Conservation (phyloP, 495 filamentous ascomycete species). For the Xylaria telfairii region DNA sequence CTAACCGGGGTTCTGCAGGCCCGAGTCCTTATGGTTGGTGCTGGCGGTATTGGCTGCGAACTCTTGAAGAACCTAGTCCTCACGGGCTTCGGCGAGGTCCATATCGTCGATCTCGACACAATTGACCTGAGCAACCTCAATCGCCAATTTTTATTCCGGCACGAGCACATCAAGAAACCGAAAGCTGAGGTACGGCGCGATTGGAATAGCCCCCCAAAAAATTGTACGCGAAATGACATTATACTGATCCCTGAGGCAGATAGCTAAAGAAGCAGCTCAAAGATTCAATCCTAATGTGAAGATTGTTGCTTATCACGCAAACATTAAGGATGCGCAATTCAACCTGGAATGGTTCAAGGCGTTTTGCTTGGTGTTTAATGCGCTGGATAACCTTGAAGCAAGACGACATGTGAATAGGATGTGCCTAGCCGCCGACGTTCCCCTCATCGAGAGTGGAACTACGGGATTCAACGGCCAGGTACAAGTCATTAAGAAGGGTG, state of each 20-base stretch:
- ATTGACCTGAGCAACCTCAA: constrained; percentile 98
- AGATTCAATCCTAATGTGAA: constrained; percentile 91
- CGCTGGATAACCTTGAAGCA: constrained; percentile 94
- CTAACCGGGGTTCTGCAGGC: constrained; percentile 63
- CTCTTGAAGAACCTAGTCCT: constrained; percentile 95
- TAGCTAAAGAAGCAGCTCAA: constrained; percentile 90
- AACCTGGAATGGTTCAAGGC: constrained; percentile 85
- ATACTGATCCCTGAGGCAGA: constrained; percentile 58
- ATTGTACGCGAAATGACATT: background rate
- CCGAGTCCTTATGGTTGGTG: constrained; percentile 91
- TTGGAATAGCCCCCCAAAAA: background rate
- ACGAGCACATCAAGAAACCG: constrained; percentile 97
- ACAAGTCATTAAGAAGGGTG: constrained; percentile 92
- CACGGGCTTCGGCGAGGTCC: constrained; percentile 91
- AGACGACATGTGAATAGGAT: constrained; percentile 96
- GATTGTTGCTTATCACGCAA: constrained; percentile 89
- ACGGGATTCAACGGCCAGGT: constrained; percentile 99
- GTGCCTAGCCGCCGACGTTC: constrained; percentile 90
- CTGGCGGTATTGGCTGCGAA: constrained; percentile 97
- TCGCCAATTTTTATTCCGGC: constrained; percentile 95
- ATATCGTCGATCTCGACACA: constrained; percentile 96
- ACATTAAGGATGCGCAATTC: constrained; percentile 94
- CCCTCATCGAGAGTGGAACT: constrained; percentile 94
- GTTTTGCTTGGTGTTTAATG: constrained; percentile 93
- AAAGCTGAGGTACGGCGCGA: constrained; percentile 82